A percentile compares a stretch with the other conserved stretches of the same genome.
phyloP scores from a whole-genome alignment of 352 stramenopile species.

The Phytophthora sp. region DNA sequence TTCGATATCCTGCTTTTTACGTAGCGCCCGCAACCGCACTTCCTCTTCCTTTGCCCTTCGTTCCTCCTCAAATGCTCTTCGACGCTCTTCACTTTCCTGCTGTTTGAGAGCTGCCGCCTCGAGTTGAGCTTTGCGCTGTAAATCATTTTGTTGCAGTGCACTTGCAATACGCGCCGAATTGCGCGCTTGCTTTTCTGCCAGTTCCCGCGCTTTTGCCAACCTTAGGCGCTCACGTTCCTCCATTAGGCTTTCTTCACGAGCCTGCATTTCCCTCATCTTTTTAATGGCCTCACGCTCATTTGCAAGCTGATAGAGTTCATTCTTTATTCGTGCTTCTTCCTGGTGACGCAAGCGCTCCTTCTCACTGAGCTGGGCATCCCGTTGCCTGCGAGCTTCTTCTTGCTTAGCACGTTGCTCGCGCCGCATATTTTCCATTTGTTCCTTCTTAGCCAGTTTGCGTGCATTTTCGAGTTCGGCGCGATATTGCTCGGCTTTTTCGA shows the following conservation, averaged over 20 bases:
- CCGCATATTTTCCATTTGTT: slow-evolving; percentile 48
- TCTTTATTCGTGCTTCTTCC: slow-evolving; percentile 61
- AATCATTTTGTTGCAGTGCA: slow-evolving; percentile 68
- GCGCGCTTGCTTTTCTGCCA: slow-evolving; percentile 63
- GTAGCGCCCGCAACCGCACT: slow-evolving; percentile 43
- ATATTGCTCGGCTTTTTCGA: slow-evolving; percentile 62
- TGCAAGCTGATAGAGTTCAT: slow-evolving; percentile 49
- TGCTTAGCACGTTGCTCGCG: slow-evolving; percentile 56
- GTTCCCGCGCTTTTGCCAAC: slow-evolving; percentile 43
- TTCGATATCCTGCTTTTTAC: slow-evolving; percentile 72
- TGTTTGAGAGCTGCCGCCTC: slow-evolving; percentile 67
- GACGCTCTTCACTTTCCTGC: slow-evolving; percentile 63
- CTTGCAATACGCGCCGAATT: slow-evolving; percentile 72
- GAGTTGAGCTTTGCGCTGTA: slow-evolving; percentile 50
- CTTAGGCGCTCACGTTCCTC: slow-evolving; percentile 59
- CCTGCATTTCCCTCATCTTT: slow-evolving; percentile 56
- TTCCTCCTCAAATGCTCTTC: slow-evolving; percentile 50
- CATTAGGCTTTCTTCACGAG: slow-evolving; percentile 47
- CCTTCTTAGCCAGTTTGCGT: slow-evolving; percentile 44
- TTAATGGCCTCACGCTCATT: slow-evolving; percentile 49
- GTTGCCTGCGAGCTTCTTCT: slow-evolving; percentile 55
- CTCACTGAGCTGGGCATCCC: slow-evolving; percentile 53
- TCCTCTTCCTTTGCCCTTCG: slow-evolving; percentile 55
- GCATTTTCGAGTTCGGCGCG: slow-evolving; percentile 52
- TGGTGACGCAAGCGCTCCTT: slow-evolving; percentile 57